Conservation (phyloP, 1,139 yeast genomes). For the Lodderomyces elongisporus region DNA sequence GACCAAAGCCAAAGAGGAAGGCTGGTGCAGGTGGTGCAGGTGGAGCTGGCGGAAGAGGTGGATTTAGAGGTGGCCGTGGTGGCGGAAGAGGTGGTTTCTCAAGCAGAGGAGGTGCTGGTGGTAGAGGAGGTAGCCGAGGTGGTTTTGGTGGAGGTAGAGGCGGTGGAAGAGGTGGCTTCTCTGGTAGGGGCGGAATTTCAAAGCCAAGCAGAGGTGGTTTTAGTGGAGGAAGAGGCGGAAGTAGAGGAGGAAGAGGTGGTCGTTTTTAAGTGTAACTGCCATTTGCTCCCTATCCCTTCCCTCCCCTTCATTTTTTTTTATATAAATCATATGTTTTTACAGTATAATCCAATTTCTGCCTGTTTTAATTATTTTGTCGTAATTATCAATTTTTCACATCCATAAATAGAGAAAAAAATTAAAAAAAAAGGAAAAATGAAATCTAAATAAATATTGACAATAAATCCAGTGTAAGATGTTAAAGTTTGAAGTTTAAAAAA, state of each 20-base stretch:
- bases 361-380: too few relatives aligned
- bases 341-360: too few relatives aligned
- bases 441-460: background rate
- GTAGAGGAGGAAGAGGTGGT: constrained; percentile 10
- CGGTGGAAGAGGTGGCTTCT: constrained; percentile 22
- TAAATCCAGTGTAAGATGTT: background rate
- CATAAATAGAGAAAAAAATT: background rate
- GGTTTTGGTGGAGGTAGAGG: constrained; percentile 23
- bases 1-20: constrained; percentile 76
- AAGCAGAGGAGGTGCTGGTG: constrained; percentile 21
- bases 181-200: constrained; percentile 30
- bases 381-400: too few relatives aligned
- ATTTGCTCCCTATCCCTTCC: too few relatives aligned
- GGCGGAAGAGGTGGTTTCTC: constrained; percentile 40
- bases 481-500: background rate
- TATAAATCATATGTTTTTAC: too few relatives aligned
- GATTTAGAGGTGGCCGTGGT: constrained; percentile 42
- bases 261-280: constrained; percentile 12
- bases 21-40: constrained; percentile 36
- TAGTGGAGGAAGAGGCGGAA: constrained; percentile 24
- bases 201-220: constrained; percentile 11
- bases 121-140: constrained; percentile 17
- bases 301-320: too few relatives aligned
- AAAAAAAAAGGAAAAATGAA: constrained; percentile 5
- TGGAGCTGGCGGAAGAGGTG: constrained; percentile 31